Evolutionary conservation across 2,329 filamentous ascomycete species (phyloP).

Genomic region (Podosphaera leucotricha): DNA sequence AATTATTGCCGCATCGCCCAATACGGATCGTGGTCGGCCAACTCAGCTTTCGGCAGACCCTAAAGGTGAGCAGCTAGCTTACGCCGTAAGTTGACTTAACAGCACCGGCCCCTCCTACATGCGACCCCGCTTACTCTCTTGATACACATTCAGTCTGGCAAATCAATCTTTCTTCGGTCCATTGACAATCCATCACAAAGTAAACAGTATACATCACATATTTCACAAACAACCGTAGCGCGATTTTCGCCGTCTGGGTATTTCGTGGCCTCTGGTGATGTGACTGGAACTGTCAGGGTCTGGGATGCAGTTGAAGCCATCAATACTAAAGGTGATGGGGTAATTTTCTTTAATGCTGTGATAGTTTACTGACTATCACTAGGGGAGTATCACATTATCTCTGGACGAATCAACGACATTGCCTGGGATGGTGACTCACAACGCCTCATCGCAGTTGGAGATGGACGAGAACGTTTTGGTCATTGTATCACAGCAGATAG

Average conservation of each 20-base stretch:
- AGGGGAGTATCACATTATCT: constrained; percentile 83
- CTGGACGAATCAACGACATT: constrained; percentile 83
- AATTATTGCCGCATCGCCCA: constrained; percentile 69
- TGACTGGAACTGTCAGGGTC: constrained; percentile 60
- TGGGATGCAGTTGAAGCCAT: constrained; percentile 78
- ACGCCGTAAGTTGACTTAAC: constrained; percentile 42
- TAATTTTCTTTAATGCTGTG: neutral
- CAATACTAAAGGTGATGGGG: constrained; percentile 38
- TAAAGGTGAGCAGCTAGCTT: constrained; percentile 79
- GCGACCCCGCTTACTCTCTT: neutral
- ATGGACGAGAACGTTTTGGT: constrained; percentile 81
- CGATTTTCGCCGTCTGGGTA: constrained; percentile 86
- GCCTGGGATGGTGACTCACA: constrained; percentile 96
- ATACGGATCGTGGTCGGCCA: constrained; percentile 63
- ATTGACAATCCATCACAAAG: constrained; percentile 71
- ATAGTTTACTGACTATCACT: constrained; percentile 1
- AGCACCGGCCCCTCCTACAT: neutral
- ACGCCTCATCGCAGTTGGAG: constrained; percentile 84
- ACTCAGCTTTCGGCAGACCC: constrained; percentile 72
- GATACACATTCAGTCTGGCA: constrained; percentile 43
- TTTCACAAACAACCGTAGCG: constrained; percentile 68
- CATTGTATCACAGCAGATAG: constrained; percentile 89
- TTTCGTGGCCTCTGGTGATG: constrained; percentile 83
- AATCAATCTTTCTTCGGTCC: constrained; percentile 86
- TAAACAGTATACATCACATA: constrained; percentile 86